Percentiles rank a stretch among this genome's conserved stretches.
phyloP scores from a whole-genome alignment of 2,329 filamentous ascomycete species.

The Colletotrichum horii region DNA sequence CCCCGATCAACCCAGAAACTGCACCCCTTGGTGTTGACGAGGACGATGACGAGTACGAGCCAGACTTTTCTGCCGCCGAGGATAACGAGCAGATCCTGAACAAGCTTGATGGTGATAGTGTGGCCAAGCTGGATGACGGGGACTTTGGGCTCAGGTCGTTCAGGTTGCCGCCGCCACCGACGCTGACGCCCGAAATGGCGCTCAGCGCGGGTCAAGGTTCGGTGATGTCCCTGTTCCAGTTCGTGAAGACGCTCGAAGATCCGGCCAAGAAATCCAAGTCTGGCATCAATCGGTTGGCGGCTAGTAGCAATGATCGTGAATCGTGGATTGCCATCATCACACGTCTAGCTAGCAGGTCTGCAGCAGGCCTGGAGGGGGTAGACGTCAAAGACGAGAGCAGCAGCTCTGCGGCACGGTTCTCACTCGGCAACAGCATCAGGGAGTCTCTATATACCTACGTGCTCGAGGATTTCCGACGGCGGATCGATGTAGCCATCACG shows the following conservation, averaged over 20 bases:
- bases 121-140: constrained; percentile 52
- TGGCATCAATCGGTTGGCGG: constrained; percentile 85
- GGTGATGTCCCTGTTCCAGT: constrained; percentile 77
- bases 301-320: constrained; percentile 82
- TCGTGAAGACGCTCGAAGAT: constrained; percentile 77
- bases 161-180: constrained; percentile 77
- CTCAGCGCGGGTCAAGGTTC: constrained; percentile 77
- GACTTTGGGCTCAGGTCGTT: constrained; percentile 76
- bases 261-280: constrained; percentile 65
- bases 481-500: constrained; percentile 87
- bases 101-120: constrained; percentile 69
- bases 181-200: constrained; percentile 73
- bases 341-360: constrained; percentile 81
- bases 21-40: constrained; percentile 70
- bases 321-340: constrained; percentile 91
- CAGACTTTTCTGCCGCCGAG: constrained; percentile 80
- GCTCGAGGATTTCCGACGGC: constrained; percentile 87
- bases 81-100: constrained; percentile 79
- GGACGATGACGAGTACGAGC: constrained; percentile 88
- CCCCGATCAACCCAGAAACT: constrained; percentile 60
- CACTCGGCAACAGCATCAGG: constrained; percentile 73
- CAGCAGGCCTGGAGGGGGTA: constrained; percentile 69
- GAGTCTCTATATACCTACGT: constrained; percentile 85
- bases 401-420: constrained; percentile 35
- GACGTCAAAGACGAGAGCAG: constrained; percentile 62